Percentiles rank a stretch among this genome's conserved stretches.
These are phyloP conservation scores for Phoenix roebelenii DNA, from an alignment of 176 grass and related monocot genomes.

Conservation along the genomic window DNA sequence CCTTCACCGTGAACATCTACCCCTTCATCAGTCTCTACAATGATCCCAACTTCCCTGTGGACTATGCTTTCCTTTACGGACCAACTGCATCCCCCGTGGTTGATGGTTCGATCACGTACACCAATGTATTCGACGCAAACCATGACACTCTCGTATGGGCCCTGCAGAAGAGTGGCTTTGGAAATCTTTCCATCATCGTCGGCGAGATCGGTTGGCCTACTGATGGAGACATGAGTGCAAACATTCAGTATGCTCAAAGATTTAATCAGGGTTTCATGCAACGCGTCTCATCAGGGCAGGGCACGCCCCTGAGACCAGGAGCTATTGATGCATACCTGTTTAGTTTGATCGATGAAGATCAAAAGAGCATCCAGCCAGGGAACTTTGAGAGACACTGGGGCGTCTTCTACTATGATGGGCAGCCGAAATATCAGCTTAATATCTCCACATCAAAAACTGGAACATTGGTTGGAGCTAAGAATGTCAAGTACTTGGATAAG, in stretches of 20 bases:
- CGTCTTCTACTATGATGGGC: constrained; percentile 7
- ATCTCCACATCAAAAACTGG: not conserved
- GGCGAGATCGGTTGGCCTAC: constrained; percentile 16
- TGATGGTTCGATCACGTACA: constrained; percentile 9
- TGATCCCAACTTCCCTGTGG: constrained; percentile 10
- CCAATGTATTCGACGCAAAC: constrained; percentile 13
- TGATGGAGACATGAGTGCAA: constrained; percentile 9
- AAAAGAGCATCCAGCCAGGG: constrained; percentile 10
- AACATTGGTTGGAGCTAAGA: constrained; percentile 1
- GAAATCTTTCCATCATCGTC: constrained; percentile 9
- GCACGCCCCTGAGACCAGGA: constrained; percentile 7
- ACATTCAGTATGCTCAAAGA: constrained; percentile 2
- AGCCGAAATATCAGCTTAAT: constrained; percentile 1
- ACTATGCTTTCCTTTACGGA: constrained; percentile 14
- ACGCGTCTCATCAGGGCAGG: not conserved
- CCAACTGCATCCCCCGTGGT: not conserved
- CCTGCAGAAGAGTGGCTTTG: constrained; percentile 10
- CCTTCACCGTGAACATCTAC: constrained; percentile 18
- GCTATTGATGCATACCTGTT: constrained; percentile 7
- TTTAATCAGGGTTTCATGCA: constrained; percentile 12
- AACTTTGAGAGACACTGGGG: constrained; percentile 20
- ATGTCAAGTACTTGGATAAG: constrained; percentile 5
- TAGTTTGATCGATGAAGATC: constrained; percentile 6
- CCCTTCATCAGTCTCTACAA: constrained; percentile 22
- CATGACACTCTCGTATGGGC: constrained; percentile 12